Percentiles rank a stretch among this genome's conserved stretches.
Conservation (phyloP, 305 asterid species). For the Fraxinus angustifolia region DNA sequence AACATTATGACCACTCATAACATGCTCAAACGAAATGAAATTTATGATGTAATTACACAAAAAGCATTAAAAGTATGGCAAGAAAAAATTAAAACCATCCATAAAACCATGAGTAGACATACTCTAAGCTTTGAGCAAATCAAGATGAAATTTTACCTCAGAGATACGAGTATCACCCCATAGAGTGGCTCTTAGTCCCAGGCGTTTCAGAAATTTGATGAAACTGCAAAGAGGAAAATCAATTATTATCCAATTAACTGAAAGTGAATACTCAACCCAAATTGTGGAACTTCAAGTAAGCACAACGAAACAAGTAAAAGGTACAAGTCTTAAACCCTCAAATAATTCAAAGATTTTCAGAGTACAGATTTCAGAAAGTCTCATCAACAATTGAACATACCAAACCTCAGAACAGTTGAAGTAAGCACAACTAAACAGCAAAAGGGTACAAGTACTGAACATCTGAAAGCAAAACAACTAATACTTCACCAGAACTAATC, state of each 20-base stretch:
- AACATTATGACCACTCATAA: constrained; percentile 18
- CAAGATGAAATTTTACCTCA: not conserved
- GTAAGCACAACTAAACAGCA: not conserved
- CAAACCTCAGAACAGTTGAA: not conserved
- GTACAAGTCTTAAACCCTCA: not conserved
- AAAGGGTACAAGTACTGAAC: not conserved
- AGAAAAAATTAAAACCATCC: not conserved
- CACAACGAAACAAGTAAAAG: not conserved
- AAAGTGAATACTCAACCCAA: constrained; percentile 6
- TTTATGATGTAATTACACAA: not conserved
- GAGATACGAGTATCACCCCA: constrained; percentile 9
- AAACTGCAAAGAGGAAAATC: not conserved
- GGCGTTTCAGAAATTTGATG: not conserved
- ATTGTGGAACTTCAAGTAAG: not conserved
- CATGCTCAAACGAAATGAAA: not conserved
- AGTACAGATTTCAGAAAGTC: not conserved
- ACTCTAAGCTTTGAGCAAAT: not conserved
- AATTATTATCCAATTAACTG: not conserved
- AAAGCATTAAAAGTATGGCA: not conserved
- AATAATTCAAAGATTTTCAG: not conserved
- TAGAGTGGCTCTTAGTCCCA: not conserved
- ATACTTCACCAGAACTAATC: not conserved
- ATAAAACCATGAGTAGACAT: not conserved
- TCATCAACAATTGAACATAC: not conserved
- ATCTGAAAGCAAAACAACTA: not conserved